Evolutionary conservation across 2,329 filamentous ascomycete genomes (phyloP).

Genomic region (Fusarium aywerte): DNA sequence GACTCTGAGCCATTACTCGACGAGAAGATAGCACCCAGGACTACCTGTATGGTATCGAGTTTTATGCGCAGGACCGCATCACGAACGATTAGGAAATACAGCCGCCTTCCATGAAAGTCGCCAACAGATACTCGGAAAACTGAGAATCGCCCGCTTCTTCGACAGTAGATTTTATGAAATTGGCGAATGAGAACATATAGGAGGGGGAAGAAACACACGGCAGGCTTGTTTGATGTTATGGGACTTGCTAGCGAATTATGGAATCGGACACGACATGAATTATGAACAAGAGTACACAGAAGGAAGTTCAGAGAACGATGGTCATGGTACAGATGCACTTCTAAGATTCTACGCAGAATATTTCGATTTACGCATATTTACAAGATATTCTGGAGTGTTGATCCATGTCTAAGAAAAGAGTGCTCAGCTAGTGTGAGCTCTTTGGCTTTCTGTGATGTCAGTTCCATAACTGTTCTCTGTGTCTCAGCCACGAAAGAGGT

Average conservation of each 20-base stretch:
- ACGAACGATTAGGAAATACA: conserved; percentile 52
- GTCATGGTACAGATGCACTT: background rate
- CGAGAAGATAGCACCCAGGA: conserved; percentile 39
- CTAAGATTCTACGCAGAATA: background rate
- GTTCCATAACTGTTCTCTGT: background rate
- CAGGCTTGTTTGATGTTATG: background rate
- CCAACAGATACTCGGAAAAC: too few relatives aligned
- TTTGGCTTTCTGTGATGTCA: background rate
- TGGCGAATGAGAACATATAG: too few relatives aligned
- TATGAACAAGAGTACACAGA: background rate
- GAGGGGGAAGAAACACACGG: background rate
- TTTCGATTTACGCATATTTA: background rate
- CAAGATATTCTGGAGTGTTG: background rate
- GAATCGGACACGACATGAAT: background rate
- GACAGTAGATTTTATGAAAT: too few relatives aligned
- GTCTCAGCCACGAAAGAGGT: too few relatives aligned
- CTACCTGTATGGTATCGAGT: conserved; percentile 55
- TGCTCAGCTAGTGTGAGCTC: background rate
- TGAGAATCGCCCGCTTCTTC: background rate
- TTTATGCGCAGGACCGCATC: conserved; percentile 58
- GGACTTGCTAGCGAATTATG: background rate
- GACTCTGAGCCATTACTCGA: conserved; percentile 42
- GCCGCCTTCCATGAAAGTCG: conserved; percentile 36
- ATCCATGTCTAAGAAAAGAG: background rate
- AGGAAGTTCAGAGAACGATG: background rate